These are phyloP conservation scores for Ceratocystis ficicola DNA, from an alignment of 2,329 filamentous ascomycete species.

Conservation along the genomic window DNA sequence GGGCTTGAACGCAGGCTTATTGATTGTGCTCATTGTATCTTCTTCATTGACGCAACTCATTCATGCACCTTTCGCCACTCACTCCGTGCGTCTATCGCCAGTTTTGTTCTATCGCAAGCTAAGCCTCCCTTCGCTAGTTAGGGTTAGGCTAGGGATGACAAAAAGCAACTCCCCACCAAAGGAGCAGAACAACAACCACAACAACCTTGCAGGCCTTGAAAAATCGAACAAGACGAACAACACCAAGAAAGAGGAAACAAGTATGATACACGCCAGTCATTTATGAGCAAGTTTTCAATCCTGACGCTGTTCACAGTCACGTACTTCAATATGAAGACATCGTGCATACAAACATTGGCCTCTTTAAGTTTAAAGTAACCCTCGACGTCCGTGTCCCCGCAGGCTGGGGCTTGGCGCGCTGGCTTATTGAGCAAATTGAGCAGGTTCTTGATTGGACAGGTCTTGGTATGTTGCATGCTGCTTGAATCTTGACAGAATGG, in stretches of 20 bases:
- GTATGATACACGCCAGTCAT: not conserved
- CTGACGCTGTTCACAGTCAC: not conserved
- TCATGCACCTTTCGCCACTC: no score
- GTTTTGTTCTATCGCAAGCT: no score
- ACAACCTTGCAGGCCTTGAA: not conserved
- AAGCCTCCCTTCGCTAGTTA: not conserved
- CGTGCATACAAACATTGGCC: not conserved
- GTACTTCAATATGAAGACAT: not conserved
- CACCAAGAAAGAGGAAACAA: not conserved
- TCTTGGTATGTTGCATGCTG: not conserved
- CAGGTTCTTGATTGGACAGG: conserved; percentile 11
- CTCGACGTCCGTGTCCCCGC: not conserved
- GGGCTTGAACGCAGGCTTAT: no score
- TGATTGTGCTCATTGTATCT: no score
- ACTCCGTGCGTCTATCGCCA: no score
- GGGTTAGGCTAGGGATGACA: not conserved
- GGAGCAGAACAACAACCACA: no score
- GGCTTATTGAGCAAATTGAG: conserved; percentile 11
- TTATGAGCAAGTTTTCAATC: conserved; percentile 8
- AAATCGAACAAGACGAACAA: not conserved
- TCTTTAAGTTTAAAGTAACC: not conserved
- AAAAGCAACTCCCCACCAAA: no score
- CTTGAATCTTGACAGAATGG: not conserved
- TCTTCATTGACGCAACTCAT: no score
- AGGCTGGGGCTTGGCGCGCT: not conserved